phyloP scores from a whole-genome alignment of 768 basidiomycete species.

The Epithele typhae region DNA sequence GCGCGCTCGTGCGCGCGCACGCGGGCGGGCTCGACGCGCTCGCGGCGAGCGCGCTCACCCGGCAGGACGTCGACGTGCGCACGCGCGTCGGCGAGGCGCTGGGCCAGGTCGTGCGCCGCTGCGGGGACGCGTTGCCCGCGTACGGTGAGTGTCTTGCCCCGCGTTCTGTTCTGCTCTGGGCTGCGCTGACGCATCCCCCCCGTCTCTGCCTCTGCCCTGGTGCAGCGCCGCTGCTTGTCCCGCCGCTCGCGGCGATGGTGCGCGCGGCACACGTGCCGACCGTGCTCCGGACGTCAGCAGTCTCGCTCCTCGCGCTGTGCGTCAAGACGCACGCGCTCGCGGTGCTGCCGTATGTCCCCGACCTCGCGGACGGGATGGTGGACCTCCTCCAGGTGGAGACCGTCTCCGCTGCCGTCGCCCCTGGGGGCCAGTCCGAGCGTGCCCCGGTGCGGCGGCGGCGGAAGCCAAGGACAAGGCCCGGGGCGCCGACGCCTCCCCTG shows the following conservation, averaged over 20 bases:
- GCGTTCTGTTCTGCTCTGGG: too few relatives aligned
- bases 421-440: neutral
- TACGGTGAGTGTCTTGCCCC: slow-evolving; percentile 48
- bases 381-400: slow-evolving; percentile 73
- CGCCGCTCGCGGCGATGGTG: slow-evolving; percentile 62
- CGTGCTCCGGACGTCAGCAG: slow-evolving; percentile 61
- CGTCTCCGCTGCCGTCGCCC: slow-evolving; percentile 23
- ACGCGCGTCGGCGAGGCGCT: slow-evolving; percentile 85
- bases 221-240: slow-evolving; percentile 67
- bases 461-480: too few relatives aligned
- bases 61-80: slow-evolving; percentile 67
- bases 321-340: slow-evolving; percentile 60
- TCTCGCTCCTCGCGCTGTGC: slow-evolving; percentile 72
- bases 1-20: slow-evolving; percentile 65
- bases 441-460: too few relatives aligned
- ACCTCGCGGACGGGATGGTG: slow-evolving; percentile 63
- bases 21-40: slow-evolving; percentile 47
- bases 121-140: slow-evolving; percentile 61
- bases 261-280: slow-evolving; percentile 62
- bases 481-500: too few relatives aligned
- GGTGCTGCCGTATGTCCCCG: slow-evolving; percentile 55
- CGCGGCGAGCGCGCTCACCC: slow-evolving; percentile 40
- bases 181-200: too few relatives aligned
- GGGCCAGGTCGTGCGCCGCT: slow-evolving; percentile 66
- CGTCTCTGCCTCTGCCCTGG: too few relatives aligned